phyloP scores from a whole-genome alignment of 140 eudicot species.

The Flaveria floridana region DNA sequence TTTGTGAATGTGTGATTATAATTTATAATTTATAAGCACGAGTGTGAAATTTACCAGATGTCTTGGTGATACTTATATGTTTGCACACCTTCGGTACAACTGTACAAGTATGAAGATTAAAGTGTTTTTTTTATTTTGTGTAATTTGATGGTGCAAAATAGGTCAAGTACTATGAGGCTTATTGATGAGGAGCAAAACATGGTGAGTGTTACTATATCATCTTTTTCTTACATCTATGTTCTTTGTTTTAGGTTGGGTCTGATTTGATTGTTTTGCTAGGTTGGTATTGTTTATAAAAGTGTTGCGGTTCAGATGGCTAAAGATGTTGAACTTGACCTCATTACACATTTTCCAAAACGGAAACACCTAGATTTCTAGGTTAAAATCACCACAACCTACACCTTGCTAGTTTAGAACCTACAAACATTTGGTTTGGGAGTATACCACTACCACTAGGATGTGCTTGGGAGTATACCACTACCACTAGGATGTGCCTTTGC shows the following conservation, averaged over 20 bases:
- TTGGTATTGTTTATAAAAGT: slow-evolving; percentile 74
- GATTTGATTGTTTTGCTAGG: slow-evolving; percentile 40
- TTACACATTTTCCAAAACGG: not conserved
- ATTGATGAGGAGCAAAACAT: slow-evolving; percentile 78
- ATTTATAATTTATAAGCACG: not conserved
- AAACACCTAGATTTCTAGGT: no score
- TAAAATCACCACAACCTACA: no score
- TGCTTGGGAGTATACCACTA: no score
- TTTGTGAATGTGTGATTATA: no score
- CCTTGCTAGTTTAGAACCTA: no score
- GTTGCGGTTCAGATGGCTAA: slow-evolving; percentile 86
- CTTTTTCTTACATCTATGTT: slow-evolving; percentile 8
- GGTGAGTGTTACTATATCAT: slow-evolving; percentile 46
- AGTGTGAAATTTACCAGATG: not conserved
- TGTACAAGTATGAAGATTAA: not conserved
- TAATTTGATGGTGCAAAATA: slow-evolving; percentile 30
- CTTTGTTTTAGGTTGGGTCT: slow-evolving; percentile 21
- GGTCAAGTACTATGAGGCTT: slow-evolving; percentile 84
- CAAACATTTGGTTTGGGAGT: no score
- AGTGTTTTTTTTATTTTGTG: not conserved
- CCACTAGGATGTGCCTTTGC: no score
- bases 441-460: no score
- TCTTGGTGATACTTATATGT: not conserved
- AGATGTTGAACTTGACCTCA: slow-evolving; percentile 88
- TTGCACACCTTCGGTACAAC: not conserved